A percentile compares a stretch with the other conserved stretches of the same genome.
Evolutionary conservation across 768 basidiomycete species (phyloP).

Genomic region (Termitomyces titanicus): DNA sequence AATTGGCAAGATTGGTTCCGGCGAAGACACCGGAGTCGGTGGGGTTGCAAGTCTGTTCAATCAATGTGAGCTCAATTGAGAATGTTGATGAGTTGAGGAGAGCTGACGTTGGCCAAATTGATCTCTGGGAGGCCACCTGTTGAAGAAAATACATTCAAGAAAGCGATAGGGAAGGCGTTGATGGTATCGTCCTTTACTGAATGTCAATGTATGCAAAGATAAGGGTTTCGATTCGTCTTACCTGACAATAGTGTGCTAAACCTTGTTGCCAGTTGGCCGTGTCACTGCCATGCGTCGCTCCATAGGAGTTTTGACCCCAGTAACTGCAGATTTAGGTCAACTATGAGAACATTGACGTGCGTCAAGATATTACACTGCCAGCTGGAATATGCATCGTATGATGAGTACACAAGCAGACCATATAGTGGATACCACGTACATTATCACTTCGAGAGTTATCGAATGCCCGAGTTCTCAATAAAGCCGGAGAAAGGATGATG

Average conservation of each 20-base stretch:
- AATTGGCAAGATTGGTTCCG: slow-evolving; percentile 56
- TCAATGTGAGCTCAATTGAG: not conserved
- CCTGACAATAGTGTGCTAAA: slow-evolving; percentile 58
- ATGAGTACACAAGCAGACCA: not conserved
- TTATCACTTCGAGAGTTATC: slow-evolving; percentile 34
- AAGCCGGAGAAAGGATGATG: not conserved
- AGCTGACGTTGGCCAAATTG: slow-evolving; percentile 53
- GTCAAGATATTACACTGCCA: slow-evolving; percentile 43
- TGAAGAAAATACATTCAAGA: slow-evolving; percentile 58
- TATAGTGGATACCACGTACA: slow-evolving; percentile 18
- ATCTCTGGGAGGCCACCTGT: slow-evolving; percentile 56
- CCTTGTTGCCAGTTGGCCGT: slow-evolving; percentile 56
- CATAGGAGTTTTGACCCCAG: slow-evolving; percentile 76
- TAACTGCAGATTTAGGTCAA: slow-evolving; percentile 37
- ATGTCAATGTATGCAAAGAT: not conserved
- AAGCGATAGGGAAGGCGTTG: slow-evolving; percentile 59
- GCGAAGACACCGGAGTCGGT: slow-evolving; percentile 41
- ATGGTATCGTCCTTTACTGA: slow-evolving; percentile 48
- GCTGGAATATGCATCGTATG: slow-evolving; percentile 25
- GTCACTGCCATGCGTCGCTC: slow-evolving; percentile 46
- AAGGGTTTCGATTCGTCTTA: not conserved
- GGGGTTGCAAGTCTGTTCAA: slow-evolving; percentile 45
- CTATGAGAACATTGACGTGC: not conserved
- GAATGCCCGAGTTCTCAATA: slow-evolving; percentile 19
- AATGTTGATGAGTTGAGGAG: not conserved